Conservation (phyloP, 2,329 filamentous ascomycete species). For the Colletotrichum godetiae region DNA sequence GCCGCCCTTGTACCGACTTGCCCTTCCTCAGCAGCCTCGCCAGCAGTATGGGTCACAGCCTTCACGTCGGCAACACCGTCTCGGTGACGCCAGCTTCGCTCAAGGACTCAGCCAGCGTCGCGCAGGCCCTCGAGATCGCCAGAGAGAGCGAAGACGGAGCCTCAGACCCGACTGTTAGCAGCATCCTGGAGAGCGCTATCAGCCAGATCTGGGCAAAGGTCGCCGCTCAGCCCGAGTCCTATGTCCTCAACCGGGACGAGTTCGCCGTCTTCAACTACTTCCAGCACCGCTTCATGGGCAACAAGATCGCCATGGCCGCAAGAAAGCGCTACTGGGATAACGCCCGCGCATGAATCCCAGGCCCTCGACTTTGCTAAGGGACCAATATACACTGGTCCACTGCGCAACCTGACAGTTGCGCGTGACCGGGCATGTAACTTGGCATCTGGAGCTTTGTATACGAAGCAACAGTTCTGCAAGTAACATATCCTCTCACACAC, state of each 20-base stretch:
- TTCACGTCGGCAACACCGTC: constrained; percentile 38
- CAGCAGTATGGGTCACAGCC: constrained; percentile 34
- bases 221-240: constrained; percentile 71
- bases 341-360: constrained; percentile 46
- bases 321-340: constrained; percentile 66
- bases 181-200: constrained; percentile 74
- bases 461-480: not conserved
- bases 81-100: constrained; percentile 31
- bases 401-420: not conserved
- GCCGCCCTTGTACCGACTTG: constrained; percentile 19
- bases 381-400: not conserved
- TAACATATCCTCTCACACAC: not conserved
- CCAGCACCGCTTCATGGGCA: constrained; percentile 71
- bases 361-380: not conserved
- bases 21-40: constrained; percentile 30
- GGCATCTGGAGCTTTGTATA: not conserved
- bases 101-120: constrained; percentile 55
- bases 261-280: constrained; percentile 91
- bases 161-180: constrained; percentile 70
- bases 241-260: constrained; percentile 80
- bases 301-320: constrained; percentile 59
- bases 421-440: not conserved
- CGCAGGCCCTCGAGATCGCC: constrained; percentile 79
- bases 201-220: constrained; percentile 76
- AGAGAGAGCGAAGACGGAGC: constrained; percentile 77